phyloP scores from a whole-genome alignment of 2,329 filamentous ascomycete genomes.

The Coleophoma crateriformis region DNA sequence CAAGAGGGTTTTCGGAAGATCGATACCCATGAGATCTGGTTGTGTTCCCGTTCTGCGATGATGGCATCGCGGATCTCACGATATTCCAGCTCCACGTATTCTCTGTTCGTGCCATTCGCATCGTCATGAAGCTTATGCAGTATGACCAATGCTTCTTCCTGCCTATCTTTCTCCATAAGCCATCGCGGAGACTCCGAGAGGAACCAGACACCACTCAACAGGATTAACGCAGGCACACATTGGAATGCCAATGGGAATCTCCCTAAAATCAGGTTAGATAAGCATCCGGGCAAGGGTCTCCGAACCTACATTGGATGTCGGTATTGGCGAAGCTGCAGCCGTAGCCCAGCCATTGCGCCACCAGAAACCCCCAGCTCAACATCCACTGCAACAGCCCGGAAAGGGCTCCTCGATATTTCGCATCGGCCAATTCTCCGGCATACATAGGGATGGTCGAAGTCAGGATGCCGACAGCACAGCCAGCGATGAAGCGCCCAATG shows the following conservation, averaged over 20 bases:
- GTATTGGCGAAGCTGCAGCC: slow-evolving; percentile 9
- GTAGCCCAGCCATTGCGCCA: slow-evolving; percentile 20
- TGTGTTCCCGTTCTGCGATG: slow-evolving; percentile 44
- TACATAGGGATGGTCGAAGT: slow-evolving; percentile 40
- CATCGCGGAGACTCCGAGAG: slow-evolving; percentile 51
- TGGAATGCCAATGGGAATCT: slow-evolving; percentile 52
- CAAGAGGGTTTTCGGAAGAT: slow-evolving; percentile 36
- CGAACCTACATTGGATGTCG: slow-evolving; percentile 7
- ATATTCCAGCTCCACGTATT: slow-evolving; percentile 39
- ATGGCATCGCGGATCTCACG: slow-evolving; percentile 46
- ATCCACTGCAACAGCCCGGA: slow-evolving; percentile 20
- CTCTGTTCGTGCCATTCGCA: slow-evolving; percentile 35
- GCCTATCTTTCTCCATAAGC: slow-evolving; percentile 50
- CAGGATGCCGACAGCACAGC: slow-evolving; percentile 39
- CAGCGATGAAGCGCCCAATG: slow-evolving; percentile 39
- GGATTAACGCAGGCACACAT: slow-evolving; percentile 43
- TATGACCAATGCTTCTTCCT: slow-evolving; percentile 48
- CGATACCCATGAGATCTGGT: slow-evolving; percentile 32
- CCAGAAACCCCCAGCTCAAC: slow-evolving; percentile 21
- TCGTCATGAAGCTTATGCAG: slow-evolving; percentile 51
- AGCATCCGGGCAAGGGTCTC: not conserved
- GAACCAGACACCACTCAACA: slow-evolving; percentile 43
- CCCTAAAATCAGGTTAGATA: slow-evolving; percentile 31
- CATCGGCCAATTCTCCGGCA: slow-evolving; percentile 24
- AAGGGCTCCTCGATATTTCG: slow-evolving; percentile 14